Base-by-base conservation (phyloP, 768 basidiomycete species). In the Suillus sp. region DNA sequence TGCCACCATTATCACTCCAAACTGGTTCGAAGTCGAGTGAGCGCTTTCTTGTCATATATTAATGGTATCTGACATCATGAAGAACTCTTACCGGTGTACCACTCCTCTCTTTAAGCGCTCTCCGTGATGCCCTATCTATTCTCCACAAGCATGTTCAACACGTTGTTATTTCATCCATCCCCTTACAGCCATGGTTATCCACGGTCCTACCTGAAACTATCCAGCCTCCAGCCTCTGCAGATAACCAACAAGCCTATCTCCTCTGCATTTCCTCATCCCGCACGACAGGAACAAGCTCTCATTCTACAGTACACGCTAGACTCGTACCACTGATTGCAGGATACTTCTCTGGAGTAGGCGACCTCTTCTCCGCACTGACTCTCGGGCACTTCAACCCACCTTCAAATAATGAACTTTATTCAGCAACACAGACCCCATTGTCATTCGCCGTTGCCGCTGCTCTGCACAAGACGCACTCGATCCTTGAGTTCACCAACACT, bases 21-120 rank as follows among this genome's bases (percentile, higher is more conserved):
- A 99, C 72, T 97, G 95, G 86, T 99, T 95, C 69, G 97, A 99
- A 79, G 92, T 91, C 65, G 96, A 99, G 95, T 96, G 72, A 74
- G 71, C 65, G 45, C n/a, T 18, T 32, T 50, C 60, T 13, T 48
- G 6, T 48, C 30, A 18, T 11, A 10, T 32, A 22, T 25, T 34
- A 32, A 47, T 55, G 62, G 30, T 64, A 43, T 62, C 32, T 35
- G 22, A 42, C 35, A 59, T 27, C 61, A 63, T 58, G 4, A 66
- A 98, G 95, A 78, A 79, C 88, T 3, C 80, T 99, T 20, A 94
- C 96, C 0, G 84, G 87, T 34, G 79, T 85, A 40, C 77, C 85
- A 62, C 85, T 99, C 53, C 81, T 79, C n/a, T 87, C 91, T 66
- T 69, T 89, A 2, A 47, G 74, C 0, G 89, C 93, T 7, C 82